Conservation (phyloP, 495 filamentous ascomycete species). For the Neurospora africana region DNA sequence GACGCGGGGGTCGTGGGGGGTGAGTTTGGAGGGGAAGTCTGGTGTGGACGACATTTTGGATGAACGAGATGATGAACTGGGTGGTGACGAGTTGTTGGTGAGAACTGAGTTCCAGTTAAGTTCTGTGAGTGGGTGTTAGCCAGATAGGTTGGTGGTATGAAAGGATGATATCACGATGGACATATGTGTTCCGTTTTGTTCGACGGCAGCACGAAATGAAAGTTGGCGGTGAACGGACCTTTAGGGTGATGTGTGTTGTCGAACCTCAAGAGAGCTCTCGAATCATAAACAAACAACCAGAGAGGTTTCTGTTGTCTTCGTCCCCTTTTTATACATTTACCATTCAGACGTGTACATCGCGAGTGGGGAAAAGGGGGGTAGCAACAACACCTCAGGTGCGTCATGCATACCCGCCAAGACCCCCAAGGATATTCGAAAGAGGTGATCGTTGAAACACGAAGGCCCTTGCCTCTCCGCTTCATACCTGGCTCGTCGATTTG, state of each 20-base stretch:
- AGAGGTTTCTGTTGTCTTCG: background rate
- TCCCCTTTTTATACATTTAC: background rate
- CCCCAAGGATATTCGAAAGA: background rate
- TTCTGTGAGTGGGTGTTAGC: background rate
- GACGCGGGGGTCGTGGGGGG: conserved; percentile 53
- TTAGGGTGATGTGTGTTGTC: background rate
- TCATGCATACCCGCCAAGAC: background rate
- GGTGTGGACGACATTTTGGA: conserved; percentile 32
- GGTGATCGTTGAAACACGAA: background rate
- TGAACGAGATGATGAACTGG: background rate
- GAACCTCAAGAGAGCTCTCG: background rate
- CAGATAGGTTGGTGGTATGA: background rate
- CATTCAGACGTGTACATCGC: background rate
- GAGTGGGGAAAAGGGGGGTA: background rate
- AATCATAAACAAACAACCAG: background rate
- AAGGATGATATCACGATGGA: background rate
- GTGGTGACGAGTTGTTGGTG: background rate
- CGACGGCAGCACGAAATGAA: background rate
- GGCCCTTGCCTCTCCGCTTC: background rate
- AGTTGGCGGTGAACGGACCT: background rate
- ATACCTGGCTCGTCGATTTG: background rate
- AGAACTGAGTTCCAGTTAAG: background rate
- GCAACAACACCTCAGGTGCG: background rate
- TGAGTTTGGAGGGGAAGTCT: conserved; percentile 29
- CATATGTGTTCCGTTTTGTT: background rate